Evolutionary conservation across 73 alveolate species (phyloP), one percentile per base, ranked within the genome.

Genomic region (Paramecium sexaurelia): DNA sequence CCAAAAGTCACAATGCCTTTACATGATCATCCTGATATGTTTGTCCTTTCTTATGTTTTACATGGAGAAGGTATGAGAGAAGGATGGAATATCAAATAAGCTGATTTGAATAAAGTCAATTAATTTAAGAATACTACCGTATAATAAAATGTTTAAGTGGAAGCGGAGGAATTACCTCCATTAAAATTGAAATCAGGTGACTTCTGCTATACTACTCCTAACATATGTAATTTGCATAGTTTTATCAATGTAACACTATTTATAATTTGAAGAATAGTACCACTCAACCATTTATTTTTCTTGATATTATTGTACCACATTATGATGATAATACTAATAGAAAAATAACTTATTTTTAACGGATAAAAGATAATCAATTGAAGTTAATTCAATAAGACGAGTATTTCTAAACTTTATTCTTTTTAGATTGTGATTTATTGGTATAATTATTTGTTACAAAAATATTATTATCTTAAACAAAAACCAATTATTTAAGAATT

Each of bases 1-100:
- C 83, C 83, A 26, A 10, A 15, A 61, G 26, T 61, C 11, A 32
- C 43, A 3, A 61, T 61, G 83, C 83, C 83, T 29, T n/a, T 61
- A 6, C 83, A 61, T 61, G 83, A 61, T 29, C 83, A 61, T 61
- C 83, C 83, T 26, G 83, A 61, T 29, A 61, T 61, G 83, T 61
- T 61, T 61, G 83, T 61, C 5, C 13, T 61, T 10, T 61, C 83
- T 5, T 61, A 61, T 61, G 26, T 61, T 29, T 61, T 61, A 32
- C 45, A 61, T 61, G 83, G 83, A 26, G 83, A 61, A 15, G 83
- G 83, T 10, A 32, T 29, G 7, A 61, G 83, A 32, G 83, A 61
- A 29, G 83, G 83, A 29, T 61, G 83, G 57, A 61, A 61, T 61
- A 61, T 61, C 2, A 61, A 32, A 51, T 51, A 51, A 20, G 1